Evolutionary conservation across 345 rosid genomes (phyloP).

Genomic region (Fremontodendron californicum): DNA sequence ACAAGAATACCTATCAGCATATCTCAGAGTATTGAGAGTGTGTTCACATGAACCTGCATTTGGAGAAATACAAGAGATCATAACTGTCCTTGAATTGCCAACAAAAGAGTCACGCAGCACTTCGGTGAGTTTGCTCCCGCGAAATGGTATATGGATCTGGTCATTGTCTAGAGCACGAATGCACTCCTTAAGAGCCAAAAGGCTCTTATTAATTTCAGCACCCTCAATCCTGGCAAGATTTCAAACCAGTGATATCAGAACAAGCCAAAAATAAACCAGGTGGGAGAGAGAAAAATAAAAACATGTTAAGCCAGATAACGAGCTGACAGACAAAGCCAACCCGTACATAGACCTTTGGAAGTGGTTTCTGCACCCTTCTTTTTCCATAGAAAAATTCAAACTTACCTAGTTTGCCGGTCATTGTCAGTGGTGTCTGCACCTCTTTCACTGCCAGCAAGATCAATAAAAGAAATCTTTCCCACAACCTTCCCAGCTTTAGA

Average conservation of each 20-base stretch:
- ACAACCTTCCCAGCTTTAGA: constrained; percentile 66
- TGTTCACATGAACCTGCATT: constrained; percentile 96
- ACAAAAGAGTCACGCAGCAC: constrained; percentile 94
- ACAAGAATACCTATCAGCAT: constrained; percentile 72
- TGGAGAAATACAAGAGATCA: constrained; percentile 95
- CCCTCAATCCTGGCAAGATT: constrained; percentile 46
- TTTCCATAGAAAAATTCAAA: background rate
- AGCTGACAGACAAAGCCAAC: background rate
- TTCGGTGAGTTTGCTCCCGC: constrained; percentile 92
- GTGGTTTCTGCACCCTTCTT: background rate
- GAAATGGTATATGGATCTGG: too few species aligned
- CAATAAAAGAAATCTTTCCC: constrained; percentile 95
- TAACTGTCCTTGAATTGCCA: constrained; percentile 91
- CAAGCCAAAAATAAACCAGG: background rate
- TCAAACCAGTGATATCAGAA: background rate
- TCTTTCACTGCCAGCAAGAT: constrained; percentile 98
- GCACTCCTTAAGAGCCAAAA: constrained; percentile 94
- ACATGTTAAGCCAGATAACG: background rate
- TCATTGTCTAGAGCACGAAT: constrained; percentile 89
- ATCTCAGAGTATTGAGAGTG: constrained; percentile 88
- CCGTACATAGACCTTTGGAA: background rate
- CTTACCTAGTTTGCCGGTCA: constrained; percentile 90
- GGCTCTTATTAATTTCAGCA: too few species aligned
- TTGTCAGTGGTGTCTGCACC: constrained; percentile 98
- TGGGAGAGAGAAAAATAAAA: background rate